Percentiles rank a stretch among this genome's conserved stretches.
phyloP scores from a whole-genome alignment of 257 asterid species.

The Salvia miltiorrhiza region DNA sequence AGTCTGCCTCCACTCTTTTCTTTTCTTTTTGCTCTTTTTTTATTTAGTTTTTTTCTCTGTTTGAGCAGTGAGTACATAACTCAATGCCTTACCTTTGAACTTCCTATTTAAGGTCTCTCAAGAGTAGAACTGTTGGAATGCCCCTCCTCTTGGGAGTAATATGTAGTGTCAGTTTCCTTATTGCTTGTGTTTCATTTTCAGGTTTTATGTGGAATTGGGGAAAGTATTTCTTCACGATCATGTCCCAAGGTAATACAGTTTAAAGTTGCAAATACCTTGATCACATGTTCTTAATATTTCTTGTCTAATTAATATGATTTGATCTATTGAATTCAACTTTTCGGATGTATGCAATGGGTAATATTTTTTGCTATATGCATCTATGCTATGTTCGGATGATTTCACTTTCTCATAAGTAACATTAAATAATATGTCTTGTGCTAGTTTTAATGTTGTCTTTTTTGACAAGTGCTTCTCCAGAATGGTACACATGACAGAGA shows the following conservation, averaged over 20 bases:
- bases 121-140: background rate
- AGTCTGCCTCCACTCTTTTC: too few relatives aligned
- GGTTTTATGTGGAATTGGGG: conserved; percentile 91
- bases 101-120: background rate
- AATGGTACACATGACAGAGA: conserved; percentile 90
- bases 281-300: background rate
- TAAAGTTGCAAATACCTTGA: conserved; percentile 1
- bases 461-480: conserved; percentile 74
- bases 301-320: background rate
- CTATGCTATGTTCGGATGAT: background rate
- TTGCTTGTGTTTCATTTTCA: conserved; percentile 30
- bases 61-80: background rate
- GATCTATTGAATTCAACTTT: background rate
- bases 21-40: too few relatives aligned
- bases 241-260: conserved; percentile 71
- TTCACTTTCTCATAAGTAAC: background rate
- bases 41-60: too few relatives aligned
- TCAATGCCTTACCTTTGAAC: background rate
- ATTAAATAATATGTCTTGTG: background rate
- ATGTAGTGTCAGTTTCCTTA: background rate
- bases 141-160: background rate
- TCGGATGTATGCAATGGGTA: background rate
- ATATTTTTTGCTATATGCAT: background rate
- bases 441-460: conserved; percentile 16
- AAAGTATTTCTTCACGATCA: conserved; percentile 64